Percentiles rank a stretch among this genome's conserved stretches.
These are phyloP conservation scores for Cucurbita pepo DNA, from an alignment of 306 rosid species.

Conservation along the genomic window DNA sequence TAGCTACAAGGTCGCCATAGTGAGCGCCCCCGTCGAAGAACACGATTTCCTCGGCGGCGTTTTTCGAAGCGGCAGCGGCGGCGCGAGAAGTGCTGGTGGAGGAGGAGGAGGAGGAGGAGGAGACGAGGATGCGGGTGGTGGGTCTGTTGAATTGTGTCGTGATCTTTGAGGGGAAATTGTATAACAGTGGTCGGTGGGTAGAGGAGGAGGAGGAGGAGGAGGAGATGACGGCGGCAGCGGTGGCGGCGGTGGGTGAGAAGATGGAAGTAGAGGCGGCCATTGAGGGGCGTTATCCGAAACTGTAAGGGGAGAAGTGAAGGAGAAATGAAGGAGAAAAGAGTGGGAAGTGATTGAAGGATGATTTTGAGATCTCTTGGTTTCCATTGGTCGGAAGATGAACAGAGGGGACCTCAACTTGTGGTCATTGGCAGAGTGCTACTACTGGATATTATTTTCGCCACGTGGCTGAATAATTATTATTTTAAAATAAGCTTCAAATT, in stretches of 20 bases:
- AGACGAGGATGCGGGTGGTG: slow-evolving; percentile 44
- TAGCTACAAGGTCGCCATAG: slow-evolving; percentile 63
- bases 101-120: slow-evolving; percentile 48
- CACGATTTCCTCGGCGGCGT: slow-evolving; percentile 37
- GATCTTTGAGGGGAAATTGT: slow-evolving; percentile 8
- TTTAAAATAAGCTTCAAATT: no score
- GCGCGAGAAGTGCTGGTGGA: slow-evolving; percentile 43
- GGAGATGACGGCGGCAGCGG: slow-evolving; percentile 1
- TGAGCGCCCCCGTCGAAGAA: slow-evolving; percentile 98
- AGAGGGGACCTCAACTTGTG: background rate
- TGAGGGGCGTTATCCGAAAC: slow-evolving; percentile 22
- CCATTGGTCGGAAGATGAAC: slow-evolving; percentile 10
- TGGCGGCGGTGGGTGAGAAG: slow-evolving; percentile 28
- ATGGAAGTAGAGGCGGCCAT: slow-evolving; percentile 45
- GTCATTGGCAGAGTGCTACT: background rate
- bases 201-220: slow-evolving; percentile 8
- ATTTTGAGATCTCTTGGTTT: background rate
- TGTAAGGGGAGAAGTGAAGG: background rate
- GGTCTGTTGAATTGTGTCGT: slow-evolving; percentile 12
- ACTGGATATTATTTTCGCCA: background rate
- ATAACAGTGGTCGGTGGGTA: slow-evolving; percentile 11
- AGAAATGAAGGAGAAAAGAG: background rate
- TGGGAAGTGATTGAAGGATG: slow-evolving; percentile 8
- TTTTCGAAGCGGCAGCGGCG: slow-evolving; percentile 8
- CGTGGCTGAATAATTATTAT: background rate